A percentile compares a stretch with the other conserved stretches of the same genome.
These are phyloP conservation scores for Phytophthora crassamura DNA, from an alignment of 352 stramenopile species.

Conservation along the genomic window DNA sequence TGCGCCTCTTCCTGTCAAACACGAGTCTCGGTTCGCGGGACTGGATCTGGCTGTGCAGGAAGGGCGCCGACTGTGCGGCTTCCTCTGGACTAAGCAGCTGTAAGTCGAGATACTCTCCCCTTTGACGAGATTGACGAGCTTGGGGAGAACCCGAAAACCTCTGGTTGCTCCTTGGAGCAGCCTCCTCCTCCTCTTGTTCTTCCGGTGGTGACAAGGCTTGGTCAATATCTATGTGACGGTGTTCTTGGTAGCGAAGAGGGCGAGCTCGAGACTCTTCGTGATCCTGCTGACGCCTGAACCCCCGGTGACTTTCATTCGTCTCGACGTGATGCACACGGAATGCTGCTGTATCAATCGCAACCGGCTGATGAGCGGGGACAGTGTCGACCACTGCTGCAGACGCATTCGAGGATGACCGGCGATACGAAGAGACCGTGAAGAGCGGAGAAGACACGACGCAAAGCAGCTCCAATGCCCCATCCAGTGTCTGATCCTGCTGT, in stretches of 20 bases:
- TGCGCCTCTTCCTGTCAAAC: conserved; percentile 9
- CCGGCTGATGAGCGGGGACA: neutral
- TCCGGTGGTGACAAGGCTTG: neutral
- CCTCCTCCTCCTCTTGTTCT: neutral
- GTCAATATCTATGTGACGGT: too few species aligned
- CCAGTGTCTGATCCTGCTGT: neutral
- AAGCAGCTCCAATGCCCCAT: conserved; percentile 27
- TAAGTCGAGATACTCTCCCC: conserved; percentile 3
- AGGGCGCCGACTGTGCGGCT: conserved; percentile 2
- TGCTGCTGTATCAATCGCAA: neutral
- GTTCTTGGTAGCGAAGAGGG: too few species aligned
- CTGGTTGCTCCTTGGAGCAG: neutral
- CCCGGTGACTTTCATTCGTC: conserved; percentile 8
- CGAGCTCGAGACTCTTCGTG: too few species aligned
- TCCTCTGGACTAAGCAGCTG: conserved; percentile 4
- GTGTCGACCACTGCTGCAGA: neutral
- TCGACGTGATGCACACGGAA: conserved; percentile 8
- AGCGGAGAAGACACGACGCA: conserved; percentile 34
- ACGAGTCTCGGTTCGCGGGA: conserved; percentile 6
- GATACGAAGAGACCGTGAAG: conserved; percentile 44
- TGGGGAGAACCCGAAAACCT: neutral
- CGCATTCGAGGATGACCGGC: conserved; percentile 15
- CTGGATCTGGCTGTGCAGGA: conserved; percentile 4
- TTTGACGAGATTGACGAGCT: conserved; percentile 1
- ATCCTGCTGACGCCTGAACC: conserved; percentile 18